Conservation (phyloP, 116 monocot species). For the Cymodocea nodosa region DNA sequence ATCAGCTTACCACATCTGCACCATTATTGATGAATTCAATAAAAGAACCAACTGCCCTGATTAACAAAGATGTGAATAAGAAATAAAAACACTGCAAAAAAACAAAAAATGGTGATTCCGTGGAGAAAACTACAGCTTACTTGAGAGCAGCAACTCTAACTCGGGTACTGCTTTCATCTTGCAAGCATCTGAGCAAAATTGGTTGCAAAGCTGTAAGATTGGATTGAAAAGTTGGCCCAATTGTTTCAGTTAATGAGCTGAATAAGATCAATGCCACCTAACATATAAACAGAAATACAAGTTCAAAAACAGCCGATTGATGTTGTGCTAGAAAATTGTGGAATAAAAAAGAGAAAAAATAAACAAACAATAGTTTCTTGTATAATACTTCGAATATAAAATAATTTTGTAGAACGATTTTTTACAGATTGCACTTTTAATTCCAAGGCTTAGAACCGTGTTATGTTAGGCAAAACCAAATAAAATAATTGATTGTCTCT, state of each 20-base stretch:
- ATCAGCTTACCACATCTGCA: constrained; percentile 44
- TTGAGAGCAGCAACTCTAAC: constrained; percentile 96
- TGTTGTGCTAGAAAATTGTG: too few relatives aligned
- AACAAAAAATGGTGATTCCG: neutral
- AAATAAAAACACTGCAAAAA: neutral
- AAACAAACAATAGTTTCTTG: too few relatives aligned
- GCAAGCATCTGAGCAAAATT: constrained; percentile 76
- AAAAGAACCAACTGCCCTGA: constrained; percentile 91
- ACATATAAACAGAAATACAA: neutral
- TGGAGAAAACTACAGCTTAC: constrained; percentile 19
- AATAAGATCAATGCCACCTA: constrained; percentile 95
- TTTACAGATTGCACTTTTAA: too few relatives aligned
- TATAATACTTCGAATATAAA: too few relatives aligned
- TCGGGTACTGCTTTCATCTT: constrained; percentile 79
- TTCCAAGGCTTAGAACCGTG: too few relatives aligned
- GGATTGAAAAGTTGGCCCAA: constrained; percentile 78
- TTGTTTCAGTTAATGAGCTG: constrained; percentile 91
- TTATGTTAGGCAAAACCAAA: too few relatives aligned
- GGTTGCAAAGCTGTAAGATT: constrained; percentile 67
- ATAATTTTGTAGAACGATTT: too few relatives aligned
- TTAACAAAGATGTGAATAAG: neutral
- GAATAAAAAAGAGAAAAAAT: too few relatives aligned
- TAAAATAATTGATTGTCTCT: too few relatives aligned
- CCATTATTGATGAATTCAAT: constrained; percentile 97
- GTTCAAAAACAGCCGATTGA: neutral